Evolutionary conservation across 352 stramenopile genomes (phyloP), one percentile per base, ranked within the genome.

Genomic region (Halophytophthora polymorphica): DNA sequence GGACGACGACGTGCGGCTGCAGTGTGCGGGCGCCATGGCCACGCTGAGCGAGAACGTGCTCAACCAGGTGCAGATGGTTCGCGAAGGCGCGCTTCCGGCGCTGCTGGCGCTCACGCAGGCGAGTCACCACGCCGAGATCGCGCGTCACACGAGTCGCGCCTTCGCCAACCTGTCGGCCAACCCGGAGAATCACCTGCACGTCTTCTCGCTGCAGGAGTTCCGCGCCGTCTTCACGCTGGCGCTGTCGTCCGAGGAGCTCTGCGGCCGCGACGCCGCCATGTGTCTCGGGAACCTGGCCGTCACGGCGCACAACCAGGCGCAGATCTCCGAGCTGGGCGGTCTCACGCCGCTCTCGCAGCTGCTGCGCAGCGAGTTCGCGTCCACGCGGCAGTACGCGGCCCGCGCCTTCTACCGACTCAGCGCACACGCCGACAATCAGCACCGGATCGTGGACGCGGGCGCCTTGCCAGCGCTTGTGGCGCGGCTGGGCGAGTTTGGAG

Each of bases 221-320:
- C 67, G 77, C 2, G 81, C 87, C 0, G 50, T 96, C 42, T 92
- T 96, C 53, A 75, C 64, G 29, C 63, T 97, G 28, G 83, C 64
- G 1, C 46, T 42, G 1, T 92, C 66, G 10, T 53, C 55, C 0
- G 88, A 97, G 34, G 89, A 98, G 39, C 59, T 81, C 12, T 98
- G 89, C 55, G 84, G 86, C 0, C 78, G 88, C n/a, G 89, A 98
- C 61, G 88, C 88, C 11, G 83, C 92, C 0, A 91, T 98, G 61
- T 87, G 92, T 31, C 75, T 98, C 15, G 90, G 90, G 25, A 99
- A 99, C 60, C 54, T 99, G 53, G 88, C 96, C 1, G 83, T 97
- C 22, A 95, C 83, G 6, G 41, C 76, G 19, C 85, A 96, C 53
- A 98, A 95, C 56, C 94, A 98, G 60, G 56, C 80, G 6, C 71